phyloP scores from a whole-genome alignment of 2,329 filamentous ascomycete species.

The Zelopaecilomyces penicillatus region DNA sequence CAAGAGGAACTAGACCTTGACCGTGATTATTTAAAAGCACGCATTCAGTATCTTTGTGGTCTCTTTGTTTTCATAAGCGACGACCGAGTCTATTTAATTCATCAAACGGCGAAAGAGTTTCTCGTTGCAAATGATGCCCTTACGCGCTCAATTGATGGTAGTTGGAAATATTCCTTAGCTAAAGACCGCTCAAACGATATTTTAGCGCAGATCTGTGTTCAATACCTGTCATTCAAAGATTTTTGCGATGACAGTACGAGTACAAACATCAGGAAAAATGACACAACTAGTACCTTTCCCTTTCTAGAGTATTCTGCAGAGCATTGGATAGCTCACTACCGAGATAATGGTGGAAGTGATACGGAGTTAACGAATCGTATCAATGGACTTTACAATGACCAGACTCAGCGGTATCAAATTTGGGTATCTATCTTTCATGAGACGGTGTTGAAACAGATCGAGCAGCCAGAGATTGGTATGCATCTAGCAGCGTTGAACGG shows the following conservation, averaged over 20 bases:
- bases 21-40: not conserved
- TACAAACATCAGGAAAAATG: not conserved
- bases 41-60: not conserved
- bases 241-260: not conserved
- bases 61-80: not conserved
- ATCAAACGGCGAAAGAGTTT: slow-evolving; percentile 25
- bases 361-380: not conserved
- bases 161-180: slow-evolving; percentile 15
- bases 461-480: no score
- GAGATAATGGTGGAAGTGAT: slow-evolving; percentile 7
- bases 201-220: slow-evolving; percentile 15
- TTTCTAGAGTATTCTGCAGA: slow-evolving; percentile 16
- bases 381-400: not conserved
- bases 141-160: not conserved
- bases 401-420: not conserved
- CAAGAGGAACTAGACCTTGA: not conserved
- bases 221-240: slow-evolving; percentile 13
- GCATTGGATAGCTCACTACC: slow-evolving; percentile 15
- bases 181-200: slow-evolving; percentile 11
- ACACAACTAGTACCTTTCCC: not conserved
- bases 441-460: no score
- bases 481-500: no score
- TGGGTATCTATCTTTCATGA: not conserved
- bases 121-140: slow-evolving; percentile 13
- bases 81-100: slow-evolving; percentile 19